Conservation (phyloP, 495 filamentous ascomycete genomes). For the Tuber indicum region DNA sequence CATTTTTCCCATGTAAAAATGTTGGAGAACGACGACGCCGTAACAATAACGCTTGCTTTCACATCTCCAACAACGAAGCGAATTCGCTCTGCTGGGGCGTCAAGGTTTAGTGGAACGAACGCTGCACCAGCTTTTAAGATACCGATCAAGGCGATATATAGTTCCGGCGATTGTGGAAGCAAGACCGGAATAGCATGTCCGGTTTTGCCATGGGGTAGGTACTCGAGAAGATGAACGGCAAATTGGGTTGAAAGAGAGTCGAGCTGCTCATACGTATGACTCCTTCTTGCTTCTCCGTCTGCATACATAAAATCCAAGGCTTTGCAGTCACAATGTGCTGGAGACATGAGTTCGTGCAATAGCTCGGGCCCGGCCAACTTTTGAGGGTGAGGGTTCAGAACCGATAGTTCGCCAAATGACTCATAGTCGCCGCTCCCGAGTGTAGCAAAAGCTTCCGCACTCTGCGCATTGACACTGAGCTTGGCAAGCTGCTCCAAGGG, state of each 20-base stretch:
- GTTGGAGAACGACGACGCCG: conserved; percentile 43
- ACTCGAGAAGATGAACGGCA: conserved; percentile 47
- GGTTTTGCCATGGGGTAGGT: conserved; percentile 25
- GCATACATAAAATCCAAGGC: conserved; percentile 58
- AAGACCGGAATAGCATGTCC: conserved; percentile 60
- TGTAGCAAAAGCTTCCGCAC: not conserved
- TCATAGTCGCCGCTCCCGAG: not conserved
- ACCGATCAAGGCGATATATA: conserved; percentile 66
- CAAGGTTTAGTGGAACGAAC: conserved; percentile 70
- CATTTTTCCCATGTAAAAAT: conserved; percentile 41
- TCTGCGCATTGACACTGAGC: not conserved
- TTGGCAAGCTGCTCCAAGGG: not conserved
- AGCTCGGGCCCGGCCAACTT: conserved; percentile 55
- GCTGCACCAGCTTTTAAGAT: conserved; percentile 70
- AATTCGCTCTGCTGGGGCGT: conserved; percentile 64
- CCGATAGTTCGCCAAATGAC: conserved; percentile 46
- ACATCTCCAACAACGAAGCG: conserved; percentile 68
- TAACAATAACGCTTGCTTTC: conserved; percentile 52
- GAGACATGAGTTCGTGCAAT: conserved; percentile 58
- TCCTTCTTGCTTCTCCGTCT: conserved; percentile 44
- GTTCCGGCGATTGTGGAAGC: conserved; percentile 59
- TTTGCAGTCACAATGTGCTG: conserved; percentile 18
- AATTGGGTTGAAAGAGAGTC: conserved; percentile 52
- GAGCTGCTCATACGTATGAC: conserved; percentile 55
- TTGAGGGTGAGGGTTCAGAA: conserved; percentile 56